A percentile compares a stretch with the other conserved stretches of the same genome.
Evolutionary conservation across 805 yeast genomes (phyloP).

Genomic region (Saccharomycopsis sp.): DNA sequence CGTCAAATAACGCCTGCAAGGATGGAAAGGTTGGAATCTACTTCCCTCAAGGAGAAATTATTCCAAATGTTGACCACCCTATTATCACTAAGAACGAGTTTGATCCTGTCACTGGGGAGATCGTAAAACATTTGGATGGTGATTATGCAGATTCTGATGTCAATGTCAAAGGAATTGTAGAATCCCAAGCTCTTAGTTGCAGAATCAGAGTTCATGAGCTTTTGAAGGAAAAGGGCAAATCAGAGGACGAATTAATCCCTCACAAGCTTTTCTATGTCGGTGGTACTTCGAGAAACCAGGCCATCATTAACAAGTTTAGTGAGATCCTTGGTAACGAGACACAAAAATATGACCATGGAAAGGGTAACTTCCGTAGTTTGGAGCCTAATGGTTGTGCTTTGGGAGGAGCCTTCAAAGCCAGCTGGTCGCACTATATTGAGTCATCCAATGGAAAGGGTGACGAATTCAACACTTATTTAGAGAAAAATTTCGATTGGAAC

Average conservation of each 20-base stretch:
- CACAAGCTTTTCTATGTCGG: constrained; percentile 76
- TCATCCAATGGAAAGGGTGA: constrained; percentile 21
- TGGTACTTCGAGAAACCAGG: constrained; percentile 69
- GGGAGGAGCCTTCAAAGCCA: constrained; percentile 84
- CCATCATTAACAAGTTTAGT: constrained; percentile 65
- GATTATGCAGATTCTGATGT: constrained; percentile 43
- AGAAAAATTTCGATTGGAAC: constrained; percentile 12
- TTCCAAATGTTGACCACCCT: constrained; percentile 54
- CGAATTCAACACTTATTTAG: constrained; percentile 19
- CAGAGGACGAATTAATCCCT: constrained; percentile 40
- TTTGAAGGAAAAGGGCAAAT: constrained; percentile 36
- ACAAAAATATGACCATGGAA: constrained; percentile 6
- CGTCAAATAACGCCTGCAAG: constrained; percentile 23
- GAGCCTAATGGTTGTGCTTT: constrained; percentile 87
- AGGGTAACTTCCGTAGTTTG: constrained; percentile 64
- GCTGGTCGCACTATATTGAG: constrained; percentile 53
- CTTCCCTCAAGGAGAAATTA: constrained; percentile 87
- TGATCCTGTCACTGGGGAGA: constrained; percentile 26
- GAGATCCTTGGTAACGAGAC: constrained; percentile 52
- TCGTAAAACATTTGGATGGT: constrained; percentile 28
- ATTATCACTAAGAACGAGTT: constrained; percentile 49
- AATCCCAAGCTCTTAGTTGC: constrained; percentile 82
- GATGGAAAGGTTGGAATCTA: constrained; percentile 62
- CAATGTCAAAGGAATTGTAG: constrained; percentile 75
- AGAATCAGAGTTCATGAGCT: constrained; percentile 74